Conservation (phyloP, 2,329 filamentous ascomycete genomes). For the Fusarium scirpi region DNA sequence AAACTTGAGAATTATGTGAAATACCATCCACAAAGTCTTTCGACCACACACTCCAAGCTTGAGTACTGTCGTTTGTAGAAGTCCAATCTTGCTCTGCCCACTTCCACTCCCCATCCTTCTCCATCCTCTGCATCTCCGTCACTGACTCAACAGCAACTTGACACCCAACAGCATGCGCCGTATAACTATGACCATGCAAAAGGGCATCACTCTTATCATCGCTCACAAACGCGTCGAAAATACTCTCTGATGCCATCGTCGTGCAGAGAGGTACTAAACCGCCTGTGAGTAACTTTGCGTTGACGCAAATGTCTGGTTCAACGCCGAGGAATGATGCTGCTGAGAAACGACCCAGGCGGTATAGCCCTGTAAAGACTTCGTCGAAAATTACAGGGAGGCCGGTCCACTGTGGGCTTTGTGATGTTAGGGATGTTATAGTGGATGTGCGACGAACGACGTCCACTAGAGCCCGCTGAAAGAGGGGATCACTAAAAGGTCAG, state of each 20-base stretch:
- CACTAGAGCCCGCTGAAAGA: conserved; percentile 81
- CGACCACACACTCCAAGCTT: conserved; percentile 78
- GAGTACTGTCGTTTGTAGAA: background rate
- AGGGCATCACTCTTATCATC: conserved; percentile 82
- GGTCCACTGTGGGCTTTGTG: conserved; percentile 64
- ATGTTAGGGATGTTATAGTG: background rate
- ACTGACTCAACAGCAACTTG: conserved; percentile 79
- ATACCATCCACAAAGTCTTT: conserved; percentile 67
- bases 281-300: conserved; percentile 87
- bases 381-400: conserved; percentile 86
- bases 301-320: conserved; percentile 80
- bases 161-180: conserved; percentile 84
- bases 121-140: conserved; percentile 68
- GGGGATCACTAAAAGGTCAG: conserved; percentile 70
- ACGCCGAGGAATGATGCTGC: conserved; percentile 76
- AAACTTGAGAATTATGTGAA: conserved; percentile 67
- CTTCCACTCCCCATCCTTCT: conserved; percentile 67
- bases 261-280: conserved; percentile 82
- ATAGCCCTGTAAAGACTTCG: conserved; percentile 88
- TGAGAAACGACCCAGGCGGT: conserved; percentile 80
- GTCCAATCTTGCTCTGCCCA: conserved; percentile 30
- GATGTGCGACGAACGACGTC: conserved; percentile 71
- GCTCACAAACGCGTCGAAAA: conserved; percentile 78
- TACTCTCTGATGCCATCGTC: conserved; percentile 78
- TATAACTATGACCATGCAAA: conserved; percentile 88